Evolutionary conservation across 1,284 basidiomycete species (phyloP), one percentile per base, ranked within the genome.

Genomic region (Irpex sp.): DNA sequence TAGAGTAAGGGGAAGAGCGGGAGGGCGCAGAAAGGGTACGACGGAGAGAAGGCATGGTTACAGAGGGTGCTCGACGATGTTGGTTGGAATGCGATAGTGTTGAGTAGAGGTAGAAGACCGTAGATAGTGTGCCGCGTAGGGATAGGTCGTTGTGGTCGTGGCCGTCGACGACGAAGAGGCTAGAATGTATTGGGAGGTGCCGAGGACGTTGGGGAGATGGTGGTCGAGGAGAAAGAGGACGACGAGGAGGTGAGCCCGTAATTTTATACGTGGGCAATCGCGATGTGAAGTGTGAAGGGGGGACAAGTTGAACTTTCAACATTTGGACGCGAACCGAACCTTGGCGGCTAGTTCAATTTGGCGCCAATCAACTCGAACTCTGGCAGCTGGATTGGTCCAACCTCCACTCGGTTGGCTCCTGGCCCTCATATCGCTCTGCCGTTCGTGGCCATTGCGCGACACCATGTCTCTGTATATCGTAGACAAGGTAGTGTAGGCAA

Each of bases 31-130:
- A 90, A 66, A 84, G 73, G 58, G 87, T 83, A 69, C 88, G 87
- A 77, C 89, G 89, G 69, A 92, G 87, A 76, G 88, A 89, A 69
- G 89, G 89, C 88, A 90, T 90, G 68, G 65, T 58, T 66, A 11
- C 57, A 53, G 57, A 59, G 8, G 37, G 37, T 39, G 37, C 47
- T 63, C 58, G 26, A 35, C 53, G 67, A 80, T 72, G 59, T 84
- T 79, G 67, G 85, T 84, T 76, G 85, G 86, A 88, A 83, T 75
- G 85, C 85, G 72, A 11, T 49, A 26, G 87, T 83, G 87, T 86
- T 65, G 66, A 60, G 63, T 36, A 63, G 63, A 60, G 62, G 64
- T 58, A 9, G 59, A 64, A 59, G 59, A 66, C 62, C 56, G 56
- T 31, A 54, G 51, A 59, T 56, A 17, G 49, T 50, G 49, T 50